These are phyloP conservation scores for Yamadazyma jaroonii DNA, from an alignment of 1,139 yeast genomes.

Conservation along the genomic window DNA sequence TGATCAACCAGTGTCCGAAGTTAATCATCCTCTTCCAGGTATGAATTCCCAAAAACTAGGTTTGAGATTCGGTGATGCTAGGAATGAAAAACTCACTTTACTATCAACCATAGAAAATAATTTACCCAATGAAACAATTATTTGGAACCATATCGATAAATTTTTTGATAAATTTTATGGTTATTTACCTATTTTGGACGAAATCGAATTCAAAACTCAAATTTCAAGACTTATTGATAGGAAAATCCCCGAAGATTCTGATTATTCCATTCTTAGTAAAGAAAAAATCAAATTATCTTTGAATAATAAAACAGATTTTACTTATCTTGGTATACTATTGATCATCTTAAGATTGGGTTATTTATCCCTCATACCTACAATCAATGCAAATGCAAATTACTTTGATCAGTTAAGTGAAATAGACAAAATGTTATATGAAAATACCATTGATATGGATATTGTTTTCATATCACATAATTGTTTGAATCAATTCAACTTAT, in stretches of 20 bases:
- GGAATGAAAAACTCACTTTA: constrained; percentile 28
- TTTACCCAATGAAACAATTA: constrained; percentile 37
- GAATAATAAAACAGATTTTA: constrained; percentile 29
- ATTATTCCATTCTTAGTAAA: constrained; percentile 15
- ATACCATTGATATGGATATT: constrained; percentile 27
- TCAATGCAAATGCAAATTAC: constrained; percentile 9
- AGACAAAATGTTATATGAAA: constrained; percentile 5
- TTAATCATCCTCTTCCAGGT: too few species aligned
- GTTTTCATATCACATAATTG: constrained; percentile 35
- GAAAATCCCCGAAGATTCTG: constrained; percentile 1
- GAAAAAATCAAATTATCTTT: constrained; percentile 19
- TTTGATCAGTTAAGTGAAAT: constrained; percentile 14
- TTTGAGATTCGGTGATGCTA: constrained; percentile 27
- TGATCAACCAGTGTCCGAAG: too few species aligned
- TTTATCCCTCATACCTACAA: constrained; percentile 27
- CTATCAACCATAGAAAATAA: constrained; percentile 30
- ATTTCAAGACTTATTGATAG: constrained; percentile 19
- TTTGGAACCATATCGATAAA: constrained; percentile 43
- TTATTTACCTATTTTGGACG: constrained; percentile 48
- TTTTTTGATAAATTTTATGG: constrained; percentile 45
- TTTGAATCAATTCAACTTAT: constrained; percentile 36
- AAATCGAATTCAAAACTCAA: constrained; percentile 18
- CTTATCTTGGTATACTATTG: constrained; percentile 28
- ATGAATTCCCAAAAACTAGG: constrained; percentile 24
- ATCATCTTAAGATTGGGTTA: constrained; percentile 28